Evolutionary conservation across 371 early-diverging fungal genomes (phyloP).

Genomic region (Mucor irregularis): DNA sequence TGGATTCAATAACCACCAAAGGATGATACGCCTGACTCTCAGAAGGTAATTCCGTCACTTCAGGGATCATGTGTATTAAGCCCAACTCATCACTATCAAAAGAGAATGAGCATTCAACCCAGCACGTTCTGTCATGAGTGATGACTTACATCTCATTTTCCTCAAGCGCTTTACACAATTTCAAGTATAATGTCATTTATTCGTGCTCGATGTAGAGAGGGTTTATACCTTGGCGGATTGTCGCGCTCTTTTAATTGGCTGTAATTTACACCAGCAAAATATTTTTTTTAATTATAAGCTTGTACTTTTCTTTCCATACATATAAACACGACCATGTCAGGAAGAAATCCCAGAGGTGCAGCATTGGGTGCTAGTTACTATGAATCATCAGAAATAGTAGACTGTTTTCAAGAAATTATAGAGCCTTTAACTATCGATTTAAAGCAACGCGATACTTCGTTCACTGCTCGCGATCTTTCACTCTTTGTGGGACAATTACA

Average conservation of each 20-base stretch:
- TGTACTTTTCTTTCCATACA: background rate
- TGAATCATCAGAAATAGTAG: constrained; percentile 40
- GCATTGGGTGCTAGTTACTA: constrained; percentile 44
- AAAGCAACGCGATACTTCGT: constrained; percentile 27
- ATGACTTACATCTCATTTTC: constrained; percentile 9
- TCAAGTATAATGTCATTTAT: constrained; percentile 9
- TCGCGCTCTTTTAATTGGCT: background rate
- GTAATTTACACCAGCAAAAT: no score
- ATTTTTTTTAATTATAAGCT: no score
- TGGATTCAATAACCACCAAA: constrained; percentile 32
- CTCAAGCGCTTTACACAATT: background rate
- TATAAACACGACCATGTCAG: constrained; percentile 17
- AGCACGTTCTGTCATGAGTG: background rate
- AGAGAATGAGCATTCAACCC: background rate
- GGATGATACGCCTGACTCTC: constrained; percentile 32
- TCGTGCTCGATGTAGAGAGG: background rate
- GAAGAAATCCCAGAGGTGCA: constrained; percentile 38
- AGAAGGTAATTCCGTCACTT: constrained; percentile 21
- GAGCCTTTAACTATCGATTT: constrained; percentile 46
- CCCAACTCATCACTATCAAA: constrained; percentile 42
- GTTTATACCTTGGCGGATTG: background rate
- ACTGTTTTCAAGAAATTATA: constrained; percentile 46
- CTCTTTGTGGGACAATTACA: constrained; percentile 55
- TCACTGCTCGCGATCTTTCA: constrained; percentile 59
- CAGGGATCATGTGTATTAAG: constrained; percentile 21